Conservation (phyloP, 1,284 basidiomycete genomes). For the Tremellales sp. region DNA sequence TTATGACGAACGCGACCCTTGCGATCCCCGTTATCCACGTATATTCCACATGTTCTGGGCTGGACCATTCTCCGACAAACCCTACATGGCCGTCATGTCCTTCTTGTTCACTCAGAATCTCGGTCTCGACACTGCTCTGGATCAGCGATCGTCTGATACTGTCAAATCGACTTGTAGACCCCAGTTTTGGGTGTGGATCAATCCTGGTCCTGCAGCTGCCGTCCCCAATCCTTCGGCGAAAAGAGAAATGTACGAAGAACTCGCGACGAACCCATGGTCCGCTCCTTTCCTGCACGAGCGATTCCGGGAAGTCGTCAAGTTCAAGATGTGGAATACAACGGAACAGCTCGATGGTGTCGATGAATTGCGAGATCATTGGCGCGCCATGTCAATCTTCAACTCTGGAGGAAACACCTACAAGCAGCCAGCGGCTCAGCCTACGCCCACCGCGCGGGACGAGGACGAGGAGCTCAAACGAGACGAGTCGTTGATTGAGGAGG, state of each 20-base stretch:
- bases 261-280: conserved; percentile 75
- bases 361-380: conserved; percentile 74
- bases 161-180: conserved; percentile 58
- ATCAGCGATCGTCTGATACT: conserved; percentile 19
- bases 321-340: conserved; percentile 86
- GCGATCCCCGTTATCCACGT: conserved; percentile 66
- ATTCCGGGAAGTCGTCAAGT: conserved; percentile 74
- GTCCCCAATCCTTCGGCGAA: conserved; percentile 68
- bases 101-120: conserved; percentile 78
- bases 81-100: conserved; percentile 70
- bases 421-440: conserved; percentile 24
- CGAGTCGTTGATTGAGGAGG: conserved; percentile 22
- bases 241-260: conserved; percentile 62
- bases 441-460: conserved; percentile 36
- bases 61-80: conserved; percentile 77
- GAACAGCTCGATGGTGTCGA: conserved; percentile 76
- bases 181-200: conserved; percentile 86
- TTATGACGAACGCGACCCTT: conserved; percentile 51
- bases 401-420: conserved; percentile 65
- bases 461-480: conserved; percentile 44
- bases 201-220: conserved; percentile 62
- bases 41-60: conserved; percentile 85
- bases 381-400: conserved; percentile 64
- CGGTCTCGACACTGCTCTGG: conserved; percentile 56
- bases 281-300: conserved; percentile 75